phyloP scores from a whole-genome alignment of 2,329 filamentous ascomycete species.

The Phaeosphaeria sp. region DNA sequence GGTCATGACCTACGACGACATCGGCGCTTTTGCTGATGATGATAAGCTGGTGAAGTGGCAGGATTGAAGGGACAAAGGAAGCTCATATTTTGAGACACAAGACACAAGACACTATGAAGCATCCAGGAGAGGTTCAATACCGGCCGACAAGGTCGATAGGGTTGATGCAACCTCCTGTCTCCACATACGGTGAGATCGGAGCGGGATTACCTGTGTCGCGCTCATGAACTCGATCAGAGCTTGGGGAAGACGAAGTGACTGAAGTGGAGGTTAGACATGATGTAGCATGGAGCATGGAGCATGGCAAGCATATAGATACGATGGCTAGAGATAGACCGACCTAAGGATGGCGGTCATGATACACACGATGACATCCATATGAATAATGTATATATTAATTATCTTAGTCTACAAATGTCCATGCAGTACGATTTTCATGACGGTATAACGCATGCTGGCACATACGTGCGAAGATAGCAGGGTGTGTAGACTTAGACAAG shows the following conservation, averaged over 20 bases:
- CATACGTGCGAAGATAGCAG: too few relatives aligned
- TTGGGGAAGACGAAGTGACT: too few relatives aligned
- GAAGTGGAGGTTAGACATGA: not conserved
- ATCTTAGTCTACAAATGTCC: not conserved
- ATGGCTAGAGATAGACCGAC: not conserved
- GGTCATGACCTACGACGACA: conserved; percentile 31
- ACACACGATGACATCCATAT: not conserved
- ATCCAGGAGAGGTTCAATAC: too few relatives aligned
- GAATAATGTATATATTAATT: not conserved
- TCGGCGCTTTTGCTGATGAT: conserved; percentile 29
- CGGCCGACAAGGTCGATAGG: too few relatives aligned
- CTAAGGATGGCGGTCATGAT: not conserved
- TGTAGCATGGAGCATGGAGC: not conserved
- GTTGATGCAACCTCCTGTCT: not conserved
- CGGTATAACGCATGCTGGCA: too few relatives aligned
- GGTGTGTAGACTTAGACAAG: too few relatives aligned
- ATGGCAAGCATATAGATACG: not conserved
- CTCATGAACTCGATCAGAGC: too few relatives aligned
- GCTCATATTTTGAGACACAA: not conserved
- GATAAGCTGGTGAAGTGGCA: conserved; percentile 4
- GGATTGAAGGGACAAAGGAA: not conserved
- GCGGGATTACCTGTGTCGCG: too few relatives aligned
- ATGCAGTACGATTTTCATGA: too few relatives aligned
- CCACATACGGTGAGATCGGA: not conserved
- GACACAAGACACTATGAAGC: too few relatives aligned